Evolutionary conservation across 2,329 filamentous ascomycete genomes (phyloP), one percentile per base, ranked within the genome.

Genomic region (Xylariaceae sp.): DNA sequence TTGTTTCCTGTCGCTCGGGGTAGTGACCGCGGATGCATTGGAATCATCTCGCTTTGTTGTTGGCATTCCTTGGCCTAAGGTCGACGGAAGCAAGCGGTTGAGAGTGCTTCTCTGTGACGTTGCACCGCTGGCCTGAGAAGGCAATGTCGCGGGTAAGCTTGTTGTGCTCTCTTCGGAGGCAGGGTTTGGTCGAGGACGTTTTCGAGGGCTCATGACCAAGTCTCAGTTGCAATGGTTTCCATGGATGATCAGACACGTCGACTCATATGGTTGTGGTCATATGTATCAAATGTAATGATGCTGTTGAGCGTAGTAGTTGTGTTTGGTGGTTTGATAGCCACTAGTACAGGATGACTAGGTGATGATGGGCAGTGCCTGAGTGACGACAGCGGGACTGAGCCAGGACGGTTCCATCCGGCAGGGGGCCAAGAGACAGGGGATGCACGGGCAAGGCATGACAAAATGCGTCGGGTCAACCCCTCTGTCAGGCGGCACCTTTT

Each of bases 141-240:
- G 39, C 17, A 51, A 28, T 35, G 51, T 44, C n/a, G 48, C 42
- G 22, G 50, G 43, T 39, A 49, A 34, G 39, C 46, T 52, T 34
- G 41, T 42, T 31, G 52, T 44, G 45, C 47, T 54, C 31, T 53
- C 39, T 35, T 55, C 53, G 7, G 52, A 42, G n/a, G 54, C 45
- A 38, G 64, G 59, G 41, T 65, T 64, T 16, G 60, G 63, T 46
- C 65, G 64, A 33, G 58, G 50, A 44, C 67, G 66, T 53, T 72
- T 73, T 47, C 66, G 60, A 36, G 64, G 60, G 52, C 57, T 63
- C 68, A 72, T 38, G 22, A 26, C 22, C 22, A 26, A 11, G 6
- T 26, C 22, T 26, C 6, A 11, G 11, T 6, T 11, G 22, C 44
- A n/a, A 17, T 29, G 16, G 26, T 36, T 29, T 36, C 35, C n/a